These are phyloP conservation scores for Backusella westeae DNA, from an alignment of 192 early-diverging fungal genomes.

Conservation along the genomic window DNA sequence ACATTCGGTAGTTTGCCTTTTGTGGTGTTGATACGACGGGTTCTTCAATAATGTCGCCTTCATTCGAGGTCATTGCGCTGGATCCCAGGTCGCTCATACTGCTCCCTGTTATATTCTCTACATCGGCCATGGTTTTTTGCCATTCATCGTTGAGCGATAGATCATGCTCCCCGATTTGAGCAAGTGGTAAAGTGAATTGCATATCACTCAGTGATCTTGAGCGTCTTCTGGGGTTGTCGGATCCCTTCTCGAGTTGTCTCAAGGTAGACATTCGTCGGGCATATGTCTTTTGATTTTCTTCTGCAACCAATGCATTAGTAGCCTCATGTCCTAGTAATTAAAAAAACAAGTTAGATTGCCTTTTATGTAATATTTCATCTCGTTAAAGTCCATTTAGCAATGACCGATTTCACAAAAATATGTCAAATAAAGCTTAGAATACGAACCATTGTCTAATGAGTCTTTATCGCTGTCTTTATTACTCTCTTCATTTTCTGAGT, in stretches of 20 bases:
- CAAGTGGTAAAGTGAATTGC: not conserved
- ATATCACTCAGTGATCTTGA: slow-evolving; percentile 21
- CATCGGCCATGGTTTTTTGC: slow-evolving; percentile 11
- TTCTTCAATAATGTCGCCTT: not conserved
- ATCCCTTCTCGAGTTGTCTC: slow-evolving; percentile 17
- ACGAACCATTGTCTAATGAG: not conserved
- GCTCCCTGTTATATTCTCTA: not conserved
- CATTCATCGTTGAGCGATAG: not conserved
- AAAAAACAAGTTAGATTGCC: slow-evolving; percentile 9
- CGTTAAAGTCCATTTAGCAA: not conserved
- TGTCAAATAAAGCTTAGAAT: not conserved
- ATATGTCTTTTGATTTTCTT: slow-evolving; percentile 5
- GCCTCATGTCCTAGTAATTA: slow-evolving; percentile 4
- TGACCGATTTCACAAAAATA: not conserved
- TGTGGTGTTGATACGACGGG: not conserved
- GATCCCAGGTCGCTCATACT: not conserved
- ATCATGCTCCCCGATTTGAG: not conserved
- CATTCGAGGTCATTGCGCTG: not conserved
- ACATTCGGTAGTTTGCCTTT: not conserved
- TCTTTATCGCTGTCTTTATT: not conserved
- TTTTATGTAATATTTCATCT: not conserved
- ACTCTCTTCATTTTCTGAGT: slow-evolving; percentile 14
- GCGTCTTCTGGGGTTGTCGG: slow-evolving; percentile 12
- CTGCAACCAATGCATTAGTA: not conserved
- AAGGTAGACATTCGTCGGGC: slow-evolving; percentile 25